Evolutionary conservation across 2,329 filamentous ascomycete species (phyloP), one percentile per base, ranked within the genome.

Genomic region (Aureobasidium pullulans): DNA sequence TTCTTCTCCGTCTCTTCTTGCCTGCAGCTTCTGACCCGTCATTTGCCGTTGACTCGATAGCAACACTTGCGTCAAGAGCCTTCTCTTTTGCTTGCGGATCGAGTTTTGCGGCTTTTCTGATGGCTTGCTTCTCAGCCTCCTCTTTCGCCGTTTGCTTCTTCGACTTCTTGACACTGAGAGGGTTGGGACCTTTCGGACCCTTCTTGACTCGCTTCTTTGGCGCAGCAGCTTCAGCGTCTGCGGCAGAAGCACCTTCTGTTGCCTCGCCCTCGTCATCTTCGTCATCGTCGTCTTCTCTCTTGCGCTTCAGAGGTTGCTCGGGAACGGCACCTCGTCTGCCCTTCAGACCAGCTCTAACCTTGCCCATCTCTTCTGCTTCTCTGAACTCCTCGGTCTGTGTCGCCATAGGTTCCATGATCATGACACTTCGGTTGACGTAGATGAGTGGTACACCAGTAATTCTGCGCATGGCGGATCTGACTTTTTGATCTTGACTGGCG

Each of bases 321-420:
- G 53, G 50, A 15, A 60, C 60, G 13, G 58, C 61, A 13, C 67
- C 65, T 37, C 70, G 52, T 31, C 65, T 44, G 3, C 63, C 62
- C 46, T 67, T 86, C 64, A 91, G 74, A 48, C 88, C 89, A 16
- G 82, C 79, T 64, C 85, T 81, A 68, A 92, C 89, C 74, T 95
- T 95, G 60, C 79, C 80, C 66, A 80, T 83, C 77, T 94, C 90
- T 63, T 89, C 87, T 61, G 78, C 78, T 54, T 86, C 81, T 62
- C 86, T 81, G 48, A 84, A 79, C 60, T 82, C 79, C 40, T 81
- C 81, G 15, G 85, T 88, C 57, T 81, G 80, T 40, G 78, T 81
- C 16, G 87, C 85, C 87, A 94, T 90, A 13, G 88, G 87, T 72
- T 89, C 84, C 77, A 89, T 79, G 59, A 88, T 85, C 83, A 93